Conservation (phyloP, 768 basidiomycete genomes). For the Boletus sensibilis region DNA sequence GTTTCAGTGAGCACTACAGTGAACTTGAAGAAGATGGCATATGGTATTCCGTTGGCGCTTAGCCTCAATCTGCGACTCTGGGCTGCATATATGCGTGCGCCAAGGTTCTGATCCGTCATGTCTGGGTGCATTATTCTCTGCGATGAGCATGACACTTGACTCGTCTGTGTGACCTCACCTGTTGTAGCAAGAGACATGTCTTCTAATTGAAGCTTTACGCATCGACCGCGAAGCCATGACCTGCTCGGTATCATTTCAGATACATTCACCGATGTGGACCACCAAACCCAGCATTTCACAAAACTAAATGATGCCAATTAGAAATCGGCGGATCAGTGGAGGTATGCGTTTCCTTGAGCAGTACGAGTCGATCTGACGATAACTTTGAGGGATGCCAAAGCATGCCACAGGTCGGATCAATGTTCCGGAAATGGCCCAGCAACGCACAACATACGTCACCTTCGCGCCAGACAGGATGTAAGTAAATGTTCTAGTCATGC, state of each 20-base stretch:
- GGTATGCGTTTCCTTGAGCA: too few species aligned
- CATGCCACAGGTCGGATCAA: conserved; percentile 1
- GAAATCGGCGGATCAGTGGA: not conserved
- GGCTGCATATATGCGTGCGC: conserved; percentile 5
- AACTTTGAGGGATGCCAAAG: conserved; percentile 4
- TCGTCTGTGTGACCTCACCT: not conserved
- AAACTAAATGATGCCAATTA: not conserved
- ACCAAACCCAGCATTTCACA: not conserved
- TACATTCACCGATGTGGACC: too few species aligned
- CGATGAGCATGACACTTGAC: not conserved
- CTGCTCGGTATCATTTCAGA: not conserved
- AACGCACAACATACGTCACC: conserved; percentile 14
- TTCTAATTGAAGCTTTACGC: not conserved
- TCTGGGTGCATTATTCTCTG: not conserved
- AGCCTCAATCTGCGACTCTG: not conserved
- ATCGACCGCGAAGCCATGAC: not conserved
- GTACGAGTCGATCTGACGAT: not conserved
- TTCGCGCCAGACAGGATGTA: not conserved
- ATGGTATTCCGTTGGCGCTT: not conserved
- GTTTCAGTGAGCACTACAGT: not conserved
- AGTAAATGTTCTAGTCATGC: not conserved
- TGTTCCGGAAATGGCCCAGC: too few species aligned
- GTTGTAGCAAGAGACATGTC: not conserved
- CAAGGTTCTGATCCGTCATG: not conserved
- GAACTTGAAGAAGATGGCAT: not conserved